Conservation (phyloP, 257 asterid genomes). For the Solanum acaule region DNA sequence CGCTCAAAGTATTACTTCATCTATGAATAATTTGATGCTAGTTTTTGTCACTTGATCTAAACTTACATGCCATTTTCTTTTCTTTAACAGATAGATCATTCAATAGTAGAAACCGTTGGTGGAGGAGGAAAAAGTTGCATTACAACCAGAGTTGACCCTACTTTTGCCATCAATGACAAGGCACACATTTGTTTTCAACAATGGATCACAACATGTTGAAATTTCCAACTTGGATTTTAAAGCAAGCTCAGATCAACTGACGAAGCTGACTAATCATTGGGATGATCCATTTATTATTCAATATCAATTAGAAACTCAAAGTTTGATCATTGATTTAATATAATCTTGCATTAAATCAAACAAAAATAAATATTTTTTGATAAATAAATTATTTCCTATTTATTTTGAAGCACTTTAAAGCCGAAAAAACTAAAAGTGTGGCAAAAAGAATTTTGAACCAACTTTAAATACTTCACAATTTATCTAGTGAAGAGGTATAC, state of each 20-base stretch:
- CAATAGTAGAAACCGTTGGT: conserved; percentile 20
- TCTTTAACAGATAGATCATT: conserved; percentile 17
- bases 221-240: conserved; percentile 18
- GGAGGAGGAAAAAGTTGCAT: conserved; percentile 20
- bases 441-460: neutral
- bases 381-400: neutral
- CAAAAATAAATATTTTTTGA: too few relatives aligned
- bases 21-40: neutral
- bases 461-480: neutral
- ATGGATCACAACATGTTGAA: conserved; percentile 8
- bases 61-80: neutral
- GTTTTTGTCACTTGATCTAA: neutral
- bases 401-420: too few relatives aligned
- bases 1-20: neutral
- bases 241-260: conserved; percentile 1
- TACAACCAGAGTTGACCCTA: conserved; percentile 21
- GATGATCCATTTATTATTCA: neutral
- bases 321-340: neutral
- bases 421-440: neutral
- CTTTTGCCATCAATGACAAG: neutral
- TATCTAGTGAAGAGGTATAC: neutral
- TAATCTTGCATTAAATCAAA: too few relatives aligned
- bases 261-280: neutral
- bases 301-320: neutral
- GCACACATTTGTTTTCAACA: conserved; percentile 12